A percentile compares a stretch with the other conserved stretches of the same genome.
phyloP scores from a whole-genome alignment of 2,329 filamentous ascomycete genomes.

The Alternaria panax region DNA sequence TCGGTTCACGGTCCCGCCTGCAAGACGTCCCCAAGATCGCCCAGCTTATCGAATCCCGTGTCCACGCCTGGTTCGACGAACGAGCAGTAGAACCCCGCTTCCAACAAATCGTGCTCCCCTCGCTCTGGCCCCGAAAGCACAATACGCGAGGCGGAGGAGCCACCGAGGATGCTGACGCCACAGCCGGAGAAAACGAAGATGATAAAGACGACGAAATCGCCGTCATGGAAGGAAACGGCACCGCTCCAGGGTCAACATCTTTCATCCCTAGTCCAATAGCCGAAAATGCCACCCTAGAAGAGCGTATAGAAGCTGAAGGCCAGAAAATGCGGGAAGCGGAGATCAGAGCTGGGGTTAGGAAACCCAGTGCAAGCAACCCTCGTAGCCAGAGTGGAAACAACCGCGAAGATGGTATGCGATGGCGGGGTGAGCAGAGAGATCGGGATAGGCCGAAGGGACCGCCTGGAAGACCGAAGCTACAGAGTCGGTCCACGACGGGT shows the following conservation, averaged over 20 bases:
- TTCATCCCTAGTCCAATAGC: constrained; percentile 18
- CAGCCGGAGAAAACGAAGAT: constrained; percentile 48
- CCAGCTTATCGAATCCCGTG: constrained; percentile 77
- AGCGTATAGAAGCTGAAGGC: constrained; percentile 46
- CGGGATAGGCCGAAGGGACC: constrained; percentile 3
- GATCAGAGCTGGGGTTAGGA: constrained; percentile 41
- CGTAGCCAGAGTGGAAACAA: constrained; percentile 13
- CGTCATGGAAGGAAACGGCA: constrained; percentile 20
- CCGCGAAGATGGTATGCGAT: constrained; percentile 35
- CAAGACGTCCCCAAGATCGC: constrained; percentile 91
- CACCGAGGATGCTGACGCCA: constrained; percentile 51
- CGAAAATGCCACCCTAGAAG: constrained; percentile 35
- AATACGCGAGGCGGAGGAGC: constrained; percentile 80
- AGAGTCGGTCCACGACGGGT: constrained; percentile 25
- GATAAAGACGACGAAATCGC: constrained; percentile 24
- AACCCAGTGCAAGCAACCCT: constrained; percentile 6
- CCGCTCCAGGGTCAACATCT: constrained; percentile 9
- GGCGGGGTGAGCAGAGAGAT: constrained; percentile 31
- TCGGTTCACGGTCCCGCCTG: constrained; percentile 79
- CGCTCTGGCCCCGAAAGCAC: constrained; percentile 82
- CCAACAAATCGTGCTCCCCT: constrained; percentile 84
- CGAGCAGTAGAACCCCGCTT: constrained; percentile 85
- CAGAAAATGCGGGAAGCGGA: constrained; percentile 49
- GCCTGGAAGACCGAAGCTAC: constrained; percentile 20
- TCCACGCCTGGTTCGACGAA: constrained; percentile 89